Evolutionary conservation across 495 filamentous ascomycete genomes (phyloP), one percentile per base, ranked within the genome.

Genomic region (Terfezia boudieri): DNA sequence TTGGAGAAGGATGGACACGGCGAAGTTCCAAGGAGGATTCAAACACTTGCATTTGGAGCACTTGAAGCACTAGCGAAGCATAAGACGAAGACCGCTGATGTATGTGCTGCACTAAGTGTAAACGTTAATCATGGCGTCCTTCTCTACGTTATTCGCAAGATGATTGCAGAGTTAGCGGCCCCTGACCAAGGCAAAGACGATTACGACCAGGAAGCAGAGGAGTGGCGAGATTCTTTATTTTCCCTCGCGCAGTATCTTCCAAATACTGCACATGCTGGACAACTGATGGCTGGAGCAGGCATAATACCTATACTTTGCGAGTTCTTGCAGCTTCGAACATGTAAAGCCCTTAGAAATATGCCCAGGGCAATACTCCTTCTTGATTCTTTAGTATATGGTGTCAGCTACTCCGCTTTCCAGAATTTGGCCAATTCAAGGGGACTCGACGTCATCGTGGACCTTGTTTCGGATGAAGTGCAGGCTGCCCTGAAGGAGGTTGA

Each of bases 61-160:
- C 68, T 99, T 41, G 87, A 94, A 67, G 82, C 84, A 9, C 73
- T 96, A 46, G 74, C 81, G 10, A 81, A 82, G 60, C 82, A 89
- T 56, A 83, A 85, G 57, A 63, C 71, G 55, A 90, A 84, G 61
- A 74, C 82, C 20, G 64, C 75, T 16, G 92, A 99, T 58, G 81
- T 96, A 14, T 79, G 83, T 57, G 75, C 84, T 52, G 88, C 89
- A 35, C 70, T 99, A 22, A 89, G 82, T 62, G 82, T 87, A 55
- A 90, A 90, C 66, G 86, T 94, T 53, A 96, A 88, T 62, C 92
- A 99, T 60, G 92, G 92, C 12, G 80, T 96, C 14, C 74, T 99
- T n/a, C 80, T 94, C 63, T 95, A 96, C 64, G 73, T 93, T 56
- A 79, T 94, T 36, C 79, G 89, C 51, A 94, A 89, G 64, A 81